Base-by-base conservation (phyloP, 495 filamentous ascomycete genomes). In the Neurospora sublineolata region DNA sequence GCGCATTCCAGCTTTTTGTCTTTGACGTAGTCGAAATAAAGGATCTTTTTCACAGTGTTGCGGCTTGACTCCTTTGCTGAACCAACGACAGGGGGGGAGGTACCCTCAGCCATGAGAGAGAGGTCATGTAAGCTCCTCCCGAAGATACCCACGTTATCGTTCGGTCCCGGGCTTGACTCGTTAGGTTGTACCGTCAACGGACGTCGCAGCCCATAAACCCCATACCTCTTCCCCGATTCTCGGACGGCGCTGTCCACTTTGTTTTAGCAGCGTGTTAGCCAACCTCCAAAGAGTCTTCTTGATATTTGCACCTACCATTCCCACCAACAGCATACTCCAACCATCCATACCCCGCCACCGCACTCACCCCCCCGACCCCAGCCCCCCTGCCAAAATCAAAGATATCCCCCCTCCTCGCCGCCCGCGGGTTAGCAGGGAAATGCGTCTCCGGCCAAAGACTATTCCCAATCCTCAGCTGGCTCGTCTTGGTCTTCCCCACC, bases 401-500 rank as follows among this genome's bases (percentile, higher is more conserved):
- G 12, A 30, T 7, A 33, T 33, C 77, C 73, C 84, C 81, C 72
- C 84, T 85, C 8, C 83, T 80, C 72, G 86, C 85, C 1, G 80
- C 83, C 4, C 85, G 77, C 3, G 84, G 80, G 71, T 86, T 87
- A 74, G 81, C 84, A 1, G 85, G 85, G 16, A 75, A 70, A 30
- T 84, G 79, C 42, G 72, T 72, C 33, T 79, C 76, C n/a, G 70
- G 68, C 58, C 76, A 72, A 12, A 68, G 18, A 36, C 72, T 68
- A 9, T 69, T 74, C 2, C 27, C 52, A 33, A 73, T 72, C 3
- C 83, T 81, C 69, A 87, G 83, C 71, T 87, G 84, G 11, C 77
- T 79, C 0, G 83, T 84, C 36, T 83, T 83, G 41, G 80, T 82
- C 70, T 86, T 86, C 3, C 85, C 85, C 0, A 87, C 80, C 38